These are phyloP conservation scores for Epichloe gansuensis DNA, from an alignment of 2,329 filamentous ascomycete species.

Conservation along the genomic window DNA sequence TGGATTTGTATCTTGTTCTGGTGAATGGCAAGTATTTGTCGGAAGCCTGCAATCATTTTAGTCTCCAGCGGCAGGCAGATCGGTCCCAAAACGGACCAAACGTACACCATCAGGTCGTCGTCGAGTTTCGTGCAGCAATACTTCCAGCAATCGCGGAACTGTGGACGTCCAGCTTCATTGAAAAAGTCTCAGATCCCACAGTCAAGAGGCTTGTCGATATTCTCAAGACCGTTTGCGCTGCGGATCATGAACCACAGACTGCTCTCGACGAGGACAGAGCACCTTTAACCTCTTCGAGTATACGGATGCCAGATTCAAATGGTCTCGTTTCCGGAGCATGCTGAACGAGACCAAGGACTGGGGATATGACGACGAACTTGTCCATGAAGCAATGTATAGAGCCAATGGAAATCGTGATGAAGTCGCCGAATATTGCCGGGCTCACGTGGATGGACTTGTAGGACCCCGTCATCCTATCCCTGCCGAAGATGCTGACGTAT, in stretches of 20 bases:
- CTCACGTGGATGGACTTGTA: conserved; percentile 44
- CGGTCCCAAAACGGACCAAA: conserved; percentile 28
- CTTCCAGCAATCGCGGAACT: conserved; percentile 64
- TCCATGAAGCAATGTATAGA: conserved; percentile 69
- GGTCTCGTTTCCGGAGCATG: conserved; percentile 22
- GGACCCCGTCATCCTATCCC: conserved; percentile 58
- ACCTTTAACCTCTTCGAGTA: conserved; percentile 31
- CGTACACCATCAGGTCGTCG: conserved; percentile 60
- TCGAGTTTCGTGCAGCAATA: conserved; percentile 73
- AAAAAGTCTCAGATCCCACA: conserved; percentile 65
- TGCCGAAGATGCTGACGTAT: conserved; percentile 37
- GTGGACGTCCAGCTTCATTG: conserved; percentile 77
- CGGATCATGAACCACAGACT: conserved; percentile 61
- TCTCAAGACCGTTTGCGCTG: conserved; percentile 62
- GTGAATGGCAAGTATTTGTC: conserved; percentile 66
- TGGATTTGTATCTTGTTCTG: conserved; percentile 68
- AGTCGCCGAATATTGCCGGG: conserved; percentile 64
- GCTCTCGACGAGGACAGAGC: conserved; percentile 43
- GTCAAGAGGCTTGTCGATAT: conserved; percentile 75
- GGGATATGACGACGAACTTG: conserved; percentile 44
- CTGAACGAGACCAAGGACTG: conserved; percentile 22
- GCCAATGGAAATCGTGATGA: conserved; percentile 53
- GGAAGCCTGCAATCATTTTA: conserved; percentile 56
- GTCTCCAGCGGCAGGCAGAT: conserved; percentile 30
- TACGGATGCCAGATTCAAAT: conserved; percentile 32